Evolutionary conservation across 305 asterid species (phyloP).

Genomic region (Stenogyne calaminthoides): DNA sequence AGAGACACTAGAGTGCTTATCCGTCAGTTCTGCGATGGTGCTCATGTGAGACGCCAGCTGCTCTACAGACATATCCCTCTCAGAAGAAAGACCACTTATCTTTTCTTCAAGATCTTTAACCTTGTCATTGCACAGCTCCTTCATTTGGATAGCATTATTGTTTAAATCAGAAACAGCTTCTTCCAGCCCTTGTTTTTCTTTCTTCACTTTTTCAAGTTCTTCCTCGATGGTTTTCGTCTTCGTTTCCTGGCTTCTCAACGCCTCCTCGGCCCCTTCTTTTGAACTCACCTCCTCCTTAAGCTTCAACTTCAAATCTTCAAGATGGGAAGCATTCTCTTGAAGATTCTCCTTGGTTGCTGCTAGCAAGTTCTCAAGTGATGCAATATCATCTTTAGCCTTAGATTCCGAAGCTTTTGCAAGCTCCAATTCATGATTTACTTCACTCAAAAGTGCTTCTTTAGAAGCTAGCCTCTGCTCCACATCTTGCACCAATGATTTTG

Average conservation of each 20-base stretch:
- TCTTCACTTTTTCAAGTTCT: conserved; percentile 46
- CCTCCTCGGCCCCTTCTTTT: conserved; percentile 48
- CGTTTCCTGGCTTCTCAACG: conserved; percentile 51
- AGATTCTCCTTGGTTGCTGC: conserved; percentile 48
- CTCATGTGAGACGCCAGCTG: conserved; percentile 61
- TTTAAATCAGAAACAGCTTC: conserved; percentile 61
- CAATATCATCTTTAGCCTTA: conserved; percentile 52
- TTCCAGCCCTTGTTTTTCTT: conserved; percentile 65
- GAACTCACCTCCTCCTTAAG: conserved; percentile 52
- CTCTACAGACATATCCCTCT: conserved; percentile 52
- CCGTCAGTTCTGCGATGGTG: conserved; percentile 68
- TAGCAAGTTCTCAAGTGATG: conserved; percentile 52
- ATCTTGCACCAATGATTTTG: conserved; percentile 63
- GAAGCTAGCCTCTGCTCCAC: conserved; percentile 62
- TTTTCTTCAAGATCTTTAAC: conserved; percentile 63
- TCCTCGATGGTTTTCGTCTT: conserved; percentile 47
- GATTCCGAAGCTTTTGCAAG: conserved; percentile 53
- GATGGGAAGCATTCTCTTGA: conserved; percentile 51
- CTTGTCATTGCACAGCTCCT: conserved; percentile 61
- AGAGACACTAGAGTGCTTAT: conserved; percentile 61
- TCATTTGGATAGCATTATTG: conserved; percentile 51
- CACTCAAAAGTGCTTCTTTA: conserved; percentile 51
- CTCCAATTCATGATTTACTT: conserved; percentile 59
- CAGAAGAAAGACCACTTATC: conserved; percentile 37
- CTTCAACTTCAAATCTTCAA: conserved; percentile 58